Evolutionary conservation across 2,329 filamentous ascomycete genomes (phyloP).

Genomic region (Parastagonospora avenae): DNA sequence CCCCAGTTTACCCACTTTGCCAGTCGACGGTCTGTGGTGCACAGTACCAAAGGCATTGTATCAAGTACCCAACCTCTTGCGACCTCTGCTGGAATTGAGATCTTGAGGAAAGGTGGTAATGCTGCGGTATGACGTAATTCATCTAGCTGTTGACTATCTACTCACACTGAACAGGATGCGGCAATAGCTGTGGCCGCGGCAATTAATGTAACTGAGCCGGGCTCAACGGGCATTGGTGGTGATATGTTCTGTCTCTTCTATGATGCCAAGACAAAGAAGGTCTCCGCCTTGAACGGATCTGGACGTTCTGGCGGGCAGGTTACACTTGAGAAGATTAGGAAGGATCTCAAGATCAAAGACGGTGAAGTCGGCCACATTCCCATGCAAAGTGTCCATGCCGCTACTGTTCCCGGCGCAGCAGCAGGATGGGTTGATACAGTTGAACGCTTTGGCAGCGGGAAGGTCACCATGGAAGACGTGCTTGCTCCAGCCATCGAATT

Average conservation of each 20-base stretch:
- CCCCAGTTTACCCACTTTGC: slow-evolving; percentile 68
- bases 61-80: slow-evolving; percentile 89
- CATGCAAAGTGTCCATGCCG: slow-evolving; percentile 75
- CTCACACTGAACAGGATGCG: slow-evolving; percentile 70
- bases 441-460: slow-evolving; percentile 87
- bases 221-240: slow-evolving; percentile 91
- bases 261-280: slow-evolving; percentile 78
- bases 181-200: slow-evolving; percentile 92
- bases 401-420: slow-evolving; percentile 86
- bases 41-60: slow-evolving; percentile 91
- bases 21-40: slow-evolving; percentile 87
- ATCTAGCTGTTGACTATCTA: neutral
- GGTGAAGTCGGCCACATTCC: slow-evolving; percentile 68
- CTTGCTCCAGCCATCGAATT: slow-evolving; percentile 82
- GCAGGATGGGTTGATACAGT: slow-evolving; percentile 93
- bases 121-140: slow-evolving; percentile 71
- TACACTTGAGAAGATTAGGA: slow-evolving; percentile 72
- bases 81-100: slow-evolving; percentile 81
- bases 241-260: slow-evolving; percentile 98
- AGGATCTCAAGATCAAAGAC: slow-evolving; percentile 68
- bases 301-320: slow-evolving; percentile 76
- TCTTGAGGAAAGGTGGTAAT: slow-evolving; percentile 89
- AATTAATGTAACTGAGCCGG: slow-evolving; percentile 91
- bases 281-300: slow-evolving; percentile 89
- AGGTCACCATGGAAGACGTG: slow-evolving; percentile 75